Evolutionary conservation across 306 rosid species (phyloP).

Genomic region (Cucurbita pepo): DNA sequence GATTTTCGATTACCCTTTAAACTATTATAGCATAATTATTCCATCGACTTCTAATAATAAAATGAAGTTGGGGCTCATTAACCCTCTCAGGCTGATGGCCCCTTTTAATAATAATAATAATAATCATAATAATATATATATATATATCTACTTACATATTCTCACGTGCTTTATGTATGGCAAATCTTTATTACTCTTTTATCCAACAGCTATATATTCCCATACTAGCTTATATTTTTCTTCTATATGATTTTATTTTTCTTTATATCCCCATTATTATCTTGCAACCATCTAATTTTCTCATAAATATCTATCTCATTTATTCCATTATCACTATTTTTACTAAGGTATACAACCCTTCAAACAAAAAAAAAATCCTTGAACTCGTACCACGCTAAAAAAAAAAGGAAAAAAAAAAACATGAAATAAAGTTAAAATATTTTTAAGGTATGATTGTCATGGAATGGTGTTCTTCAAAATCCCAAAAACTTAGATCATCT

Average conservation of each 20-base stretch:
- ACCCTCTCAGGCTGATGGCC: too few relatives aligned
- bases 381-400: not conserved
- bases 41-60: not conserved
- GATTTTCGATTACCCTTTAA: too few relatives aligned
- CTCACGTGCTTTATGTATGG: too few relatives aligned
- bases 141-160: too few relatives aligned
- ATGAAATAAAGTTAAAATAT: not conserved
- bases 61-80: too few relatives aligned
- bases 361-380: not conserved
- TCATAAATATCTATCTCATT: not conserved
- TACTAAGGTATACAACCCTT: not conserved
- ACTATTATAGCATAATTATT: not conserved
- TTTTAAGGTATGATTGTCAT: not conserved
- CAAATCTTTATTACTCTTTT: too few relatives aligned
- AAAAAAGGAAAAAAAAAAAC: not conserved
- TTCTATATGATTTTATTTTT: too few relatives aligned
- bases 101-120: too few relatives aligned
- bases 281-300: not conserved
- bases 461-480: not conserved
- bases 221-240: too few relatives aligned
- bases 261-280: too few relatives aligned
- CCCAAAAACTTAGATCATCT: conserved; percentile 13
- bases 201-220: too few relatives aligned
- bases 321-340: not conserved
- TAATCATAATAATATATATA: too few relatives aligned